Evolutionary conservation across 2,329 filamentous ascomycete genomes (phyloP).

Genomic region (Botrytis medusae): DNA sequence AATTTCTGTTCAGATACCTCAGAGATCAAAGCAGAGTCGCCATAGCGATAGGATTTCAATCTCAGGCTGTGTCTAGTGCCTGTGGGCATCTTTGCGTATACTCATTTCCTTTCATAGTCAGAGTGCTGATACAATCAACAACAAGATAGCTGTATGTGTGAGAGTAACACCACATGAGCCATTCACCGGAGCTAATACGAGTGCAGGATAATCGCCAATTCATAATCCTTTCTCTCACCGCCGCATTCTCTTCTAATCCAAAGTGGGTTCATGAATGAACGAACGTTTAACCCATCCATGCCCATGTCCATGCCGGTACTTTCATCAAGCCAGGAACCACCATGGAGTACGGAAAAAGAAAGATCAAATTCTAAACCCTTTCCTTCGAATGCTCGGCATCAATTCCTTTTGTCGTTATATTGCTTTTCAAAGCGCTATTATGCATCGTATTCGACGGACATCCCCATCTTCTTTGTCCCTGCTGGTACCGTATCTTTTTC

Average conservation of each 20-base stretch:
- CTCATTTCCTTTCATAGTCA: not conserved
- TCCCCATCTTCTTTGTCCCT: constrained; percentile 5
- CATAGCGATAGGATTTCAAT: not conserved
- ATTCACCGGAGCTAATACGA: not conserved
- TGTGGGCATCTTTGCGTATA: not conserved
- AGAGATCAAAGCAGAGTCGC: not conserved
- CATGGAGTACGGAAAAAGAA: not conserved
- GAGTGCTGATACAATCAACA: not conserved
- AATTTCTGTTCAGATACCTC: not conserved
- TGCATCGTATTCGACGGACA: not conserved
- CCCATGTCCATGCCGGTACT: constrained; percentile 1
- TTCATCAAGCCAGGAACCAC: not conserved
- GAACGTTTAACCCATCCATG: not conserved
- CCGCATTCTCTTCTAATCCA: not conserved
- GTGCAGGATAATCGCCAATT: not conserved
- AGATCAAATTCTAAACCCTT: not conserved
- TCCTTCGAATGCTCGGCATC: not conserved
- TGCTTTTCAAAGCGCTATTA: not conserved
- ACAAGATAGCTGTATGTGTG: not conserved
- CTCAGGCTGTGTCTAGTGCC: not conserved
- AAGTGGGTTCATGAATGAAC: not conserved
- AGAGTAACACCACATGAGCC: not conserved
- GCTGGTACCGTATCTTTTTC: not conserved
- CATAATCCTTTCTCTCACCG: not conserved
- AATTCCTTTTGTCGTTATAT: not conserved